A percentile compares a stretch with the other conserved stretches of the same genome.
phyloP scores from a whole-genome alignment of 1,284 basidiomycete species.

The Pholiota adiposa region DNA sequence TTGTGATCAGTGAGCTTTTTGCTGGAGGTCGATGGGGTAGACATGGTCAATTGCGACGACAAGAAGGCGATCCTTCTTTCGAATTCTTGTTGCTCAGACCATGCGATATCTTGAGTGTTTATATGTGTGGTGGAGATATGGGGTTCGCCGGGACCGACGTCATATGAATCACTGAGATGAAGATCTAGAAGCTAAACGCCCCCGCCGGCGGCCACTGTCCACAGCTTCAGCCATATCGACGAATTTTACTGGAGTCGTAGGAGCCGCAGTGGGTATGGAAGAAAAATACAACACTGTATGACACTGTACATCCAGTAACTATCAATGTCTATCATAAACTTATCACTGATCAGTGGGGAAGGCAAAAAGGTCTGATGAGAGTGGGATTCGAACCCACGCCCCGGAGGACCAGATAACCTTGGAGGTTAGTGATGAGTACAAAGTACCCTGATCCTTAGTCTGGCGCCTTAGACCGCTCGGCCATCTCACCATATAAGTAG shows the following conservation, averaged over 20 bases:
- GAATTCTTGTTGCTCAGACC: not conserved
- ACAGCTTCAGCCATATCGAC: not conserved
- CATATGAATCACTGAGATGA: not conserved
- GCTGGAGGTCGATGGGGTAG: not conserved
- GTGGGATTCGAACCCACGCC: slow-evolving; percentile 78
- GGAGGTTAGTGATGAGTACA: slow-evolving; percentile 5
- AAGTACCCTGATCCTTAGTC: slow-evolving; percentile 63
- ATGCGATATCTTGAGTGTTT: no score
- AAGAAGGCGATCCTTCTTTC: no score
- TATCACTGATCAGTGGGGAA: not conserved
- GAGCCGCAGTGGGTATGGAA: no score
- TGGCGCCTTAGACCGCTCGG: slow-evolving; percentile 87
- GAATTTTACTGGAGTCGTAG: no score
- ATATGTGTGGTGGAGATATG: no score
- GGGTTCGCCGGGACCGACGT: not conserved
- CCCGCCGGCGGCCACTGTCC: no score
- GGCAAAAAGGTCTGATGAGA: slow-evolving; percentile 44
- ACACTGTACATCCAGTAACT: no score
- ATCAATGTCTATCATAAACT: no score
- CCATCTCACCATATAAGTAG: slow-evolving; percentile 55
- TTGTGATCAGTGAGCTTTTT: slow-evolving; percentile 47
- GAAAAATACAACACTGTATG: no score
- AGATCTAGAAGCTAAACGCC: not conserved
- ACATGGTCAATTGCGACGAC: not conserved
- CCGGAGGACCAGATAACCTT: slow-evolving; percentile 53